Evolutionary conservation across 1,139 yeast genomes (phyloP).

Genomic region (Candida sp.): DNA sequence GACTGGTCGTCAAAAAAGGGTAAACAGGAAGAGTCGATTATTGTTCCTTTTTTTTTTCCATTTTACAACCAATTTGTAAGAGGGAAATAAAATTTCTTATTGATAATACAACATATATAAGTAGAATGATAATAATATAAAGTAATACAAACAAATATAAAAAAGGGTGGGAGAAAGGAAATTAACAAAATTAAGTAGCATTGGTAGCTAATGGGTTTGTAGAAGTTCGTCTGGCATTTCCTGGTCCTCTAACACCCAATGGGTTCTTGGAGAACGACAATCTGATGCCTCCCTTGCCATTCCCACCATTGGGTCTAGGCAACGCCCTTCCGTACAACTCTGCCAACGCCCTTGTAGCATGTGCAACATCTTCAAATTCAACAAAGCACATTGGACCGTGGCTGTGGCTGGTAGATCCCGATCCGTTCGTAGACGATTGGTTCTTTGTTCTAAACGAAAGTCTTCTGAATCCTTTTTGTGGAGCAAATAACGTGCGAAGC

Average conservation of each 20-base stretch:
- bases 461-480: constrained; percentile 92
- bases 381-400: constrained; percentile 99
- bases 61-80: neutral
- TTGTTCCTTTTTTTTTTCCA: neutral
- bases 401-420: constrained; percentile 33
- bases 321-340: constrained; percentile 89
- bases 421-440: constrained; percentile 33
- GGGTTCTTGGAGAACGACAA: constrained; percentile 96
- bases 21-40: neutral
- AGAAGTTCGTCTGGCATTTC: constrained; percentile 48
- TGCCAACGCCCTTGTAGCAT: constrained; percentile 92
- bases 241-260: constrained; percentile 88
- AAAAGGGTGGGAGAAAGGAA: constrained; percentile 4
- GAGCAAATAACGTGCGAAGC: constrained; percentile 82
- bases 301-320: constrained; percentile 67
- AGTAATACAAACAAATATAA: constrained; percentile 6
- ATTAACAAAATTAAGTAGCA: neutral
- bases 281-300: constrained; percentile 89
- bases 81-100: no score
- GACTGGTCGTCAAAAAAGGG: neutral
- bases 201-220: constrained; percentile 27
- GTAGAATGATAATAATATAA: neutral
- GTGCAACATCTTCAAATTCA: constrained; percentile 94
- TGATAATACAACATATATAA: neutral
- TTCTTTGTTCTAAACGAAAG: constrained; percentile 84